Evolutionary conservation across 2,329 filamentous ascomycete species (phyloP), one percentile per base, ranked within the genome.

Genomic region (Fusarium tanahbumbuense): DNA sequence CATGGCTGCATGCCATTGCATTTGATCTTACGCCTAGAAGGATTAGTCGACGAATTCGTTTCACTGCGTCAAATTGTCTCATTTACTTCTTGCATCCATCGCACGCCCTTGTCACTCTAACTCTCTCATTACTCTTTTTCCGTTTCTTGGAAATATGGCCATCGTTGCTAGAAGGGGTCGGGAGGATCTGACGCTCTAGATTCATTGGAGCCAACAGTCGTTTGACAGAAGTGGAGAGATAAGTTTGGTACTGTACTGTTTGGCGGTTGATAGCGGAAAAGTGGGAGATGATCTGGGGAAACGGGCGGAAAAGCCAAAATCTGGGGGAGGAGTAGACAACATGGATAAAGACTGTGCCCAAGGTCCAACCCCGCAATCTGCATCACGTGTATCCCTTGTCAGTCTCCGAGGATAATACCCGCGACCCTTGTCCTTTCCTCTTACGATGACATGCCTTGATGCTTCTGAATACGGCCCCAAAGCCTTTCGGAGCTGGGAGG

Each of bases 21-120:
- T 10, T 73, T 73, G 49, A 76, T 75, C 57, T 75, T 75, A 34
- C 72, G 56, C 48, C 73, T 75, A 27, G 15, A 45, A 13, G 28
- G 41, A 57, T 75, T 64, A 74, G 68, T 61, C 20, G 2, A 10
- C 4, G 10, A 20, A 27, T n/a, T 30, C 2, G 28, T 49, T 60
- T 28, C 23, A 23, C 13, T 8, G 12, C 11, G 41, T 11, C 20
- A 41, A 6, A 20, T 25, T 25, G 27, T 27, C 20, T 40, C 27
- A 16, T 64, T 53, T 54, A 76, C 74, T 73, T 75, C 64, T 76
- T 76, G 60, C 74, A 76, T 23, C 70, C 56, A 60, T 76, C 74
- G 49, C 74, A 76, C 5, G 74, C 74, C 44, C 74, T 69, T 9
- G 74, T 74, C 8, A 76, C 74, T 25, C 71, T 69, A 15, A 68